phyloP scores from a whole-genome alignment of 2,329 filamentous ascomycete species.

The Penicillium sp. region DNA sequence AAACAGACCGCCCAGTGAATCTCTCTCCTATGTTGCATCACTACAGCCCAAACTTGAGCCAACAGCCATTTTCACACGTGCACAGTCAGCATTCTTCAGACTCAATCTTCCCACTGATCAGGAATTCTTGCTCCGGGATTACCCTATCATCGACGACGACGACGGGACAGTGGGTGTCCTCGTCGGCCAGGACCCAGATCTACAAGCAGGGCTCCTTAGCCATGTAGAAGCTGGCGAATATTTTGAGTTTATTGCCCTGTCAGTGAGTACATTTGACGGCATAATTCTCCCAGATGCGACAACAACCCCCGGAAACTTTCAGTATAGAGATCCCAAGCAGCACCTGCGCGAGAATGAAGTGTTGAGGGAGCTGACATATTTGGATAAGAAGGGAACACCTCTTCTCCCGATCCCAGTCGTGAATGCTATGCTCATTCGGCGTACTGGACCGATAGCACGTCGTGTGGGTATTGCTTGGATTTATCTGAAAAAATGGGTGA shows the following conservation, averaged over 20 bases:
- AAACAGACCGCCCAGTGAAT: background rate
- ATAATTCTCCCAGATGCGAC: background rate
- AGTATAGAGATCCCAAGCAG: background rate
- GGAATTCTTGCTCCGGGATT: background rate
- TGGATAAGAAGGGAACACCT: background rate
- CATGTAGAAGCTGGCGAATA: background rate
- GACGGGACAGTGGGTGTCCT: background rate
- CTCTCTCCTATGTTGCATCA: background rate
- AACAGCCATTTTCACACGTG: background rate
- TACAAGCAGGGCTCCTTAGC: background rate
- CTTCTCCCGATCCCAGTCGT: background rate
- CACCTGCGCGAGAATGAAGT: background rate
- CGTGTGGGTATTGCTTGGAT: background rate
- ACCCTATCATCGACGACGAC: background rate
- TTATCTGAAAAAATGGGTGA: background rate
- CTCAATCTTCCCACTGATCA: background rate
- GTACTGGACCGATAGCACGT: background rate
- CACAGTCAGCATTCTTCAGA: background rate
- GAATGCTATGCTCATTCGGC: background rate
- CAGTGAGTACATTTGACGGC: background rate
- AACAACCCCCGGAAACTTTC: background rate
- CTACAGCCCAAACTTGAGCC: background rate
- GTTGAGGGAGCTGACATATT: background rate
- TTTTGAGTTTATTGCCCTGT: background rate
- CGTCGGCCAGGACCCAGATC: background rate